Base-by-base conservation (phyloP, 1,139 yeast genomes). In the Magnusiomyces magnusii region DNA sequence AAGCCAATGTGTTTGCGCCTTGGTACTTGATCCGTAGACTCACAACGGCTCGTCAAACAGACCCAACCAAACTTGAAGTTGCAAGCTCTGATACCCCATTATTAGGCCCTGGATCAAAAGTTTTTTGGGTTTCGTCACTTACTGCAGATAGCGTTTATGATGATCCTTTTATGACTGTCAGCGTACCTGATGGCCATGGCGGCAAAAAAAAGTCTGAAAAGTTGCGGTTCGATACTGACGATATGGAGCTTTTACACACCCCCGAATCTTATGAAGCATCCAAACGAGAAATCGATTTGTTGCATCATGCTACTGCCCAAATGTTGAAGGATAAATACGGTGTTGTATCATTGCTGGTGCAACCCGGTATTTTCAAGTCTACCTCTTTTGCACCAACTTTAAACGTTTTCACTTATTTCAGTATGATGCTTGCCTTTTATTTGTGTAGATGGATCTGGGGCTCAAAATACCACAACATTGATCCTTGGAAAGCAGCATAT, bases 1-100 rank as follows among this genome's bases (percentile, higher is more conserved):
- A 93, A 73, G 96, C 96, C 3, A 93, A 93, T 69, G 96, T 92
- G 17, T 88, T 95, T 73, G 96, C 96, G 0, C 99, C 98, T 1
- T 92, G 88, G 75, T 93, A 85, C 71, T 76, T 93, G 56, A 65
- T 70, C 53, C 53, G 60, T 17, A 51, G 57, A 17, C 44, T 60
- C 28, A 47, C 55, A 13, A 41, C 53, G 44, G 34, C 53, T 10
- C 55, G 62, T 21, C 44, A 50, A 3, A 41, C 34, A 1, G 47
- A 24, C 21, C 31, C 34, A 19, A 44, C 39, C 44, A 56, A 25
- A 3, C 25, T 34, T 9, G 60, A 58, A 10, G 56, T 54, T 13
- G 52, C 51, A 3, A 75, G 88, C 51, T 87, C 85, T 65, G 85
- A 79, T 44, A 70, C 75, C 55, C 83, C 82, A 13, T 71, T 85